Base-by-base conservation (phyloP, 2,329 filamentous ascomycete species). In the Tolypocladium ovalisporum region DNA sequence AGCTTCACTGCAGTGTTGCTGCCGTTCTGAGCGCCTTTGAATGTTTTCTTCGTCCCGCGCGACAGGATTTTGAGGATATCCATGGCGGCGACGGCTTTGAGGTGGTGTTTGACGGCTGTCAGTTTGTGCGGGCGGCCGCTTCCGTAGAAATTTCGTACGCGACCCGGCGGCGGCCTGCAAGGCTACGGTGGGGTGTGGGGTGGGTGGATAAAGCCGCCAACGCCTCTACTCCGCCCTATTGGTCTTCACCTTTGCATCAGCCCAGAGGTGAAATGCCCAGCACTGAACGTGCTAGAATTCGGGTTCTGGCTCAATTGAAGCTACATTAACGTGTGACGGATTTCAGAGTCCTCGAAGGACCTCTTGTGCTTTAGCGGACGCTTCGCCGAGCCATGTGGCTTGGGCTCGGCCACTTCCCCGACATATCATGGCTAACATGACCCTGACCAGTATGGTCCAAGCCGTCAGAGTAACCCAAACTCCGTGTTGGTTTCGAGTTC, bases 61-160 rank as follows among this genome's bases (percentile, higher is more conserved):
- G 87, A 89, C 59, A 91, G 75, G 36, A 91, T 75, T 66, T 85
- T 89, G 66, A 90, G 76, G 56, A 90, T 84, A 72, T 91, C 87
- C 86, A 89, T 89, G 22, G 24, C 58, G 24, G 44, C 24, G 44
- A 13, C 44, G 27, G 15, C 24, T 29, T 35, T 19, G 17, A 34
- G 19, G 47, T 35, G 47, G 35, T 52, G 47, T 4, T 52, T 29
- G 47, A 52, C 47, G 29, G 19, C 2, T 34, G 47, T 4, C 13
- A 15, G 29, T 12, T 52, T 52, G 34, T 52, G 47, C 29, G 2
- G 12, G 47, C 27, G 13, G 4, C 36, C 4, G 24, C 15, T 49
- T n/a, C 22, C 42, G 15, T 39, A 39, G 59, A 63, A 63, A 58
- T 61, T 64, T 64, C 56, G 44, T 35, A 54, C 47, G 56, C 58